These are phyloP conservation scores for Lactuca sativa DNA, from an alignment of 129 eudicot genomes.

Conservation along the genomic window DNA sequence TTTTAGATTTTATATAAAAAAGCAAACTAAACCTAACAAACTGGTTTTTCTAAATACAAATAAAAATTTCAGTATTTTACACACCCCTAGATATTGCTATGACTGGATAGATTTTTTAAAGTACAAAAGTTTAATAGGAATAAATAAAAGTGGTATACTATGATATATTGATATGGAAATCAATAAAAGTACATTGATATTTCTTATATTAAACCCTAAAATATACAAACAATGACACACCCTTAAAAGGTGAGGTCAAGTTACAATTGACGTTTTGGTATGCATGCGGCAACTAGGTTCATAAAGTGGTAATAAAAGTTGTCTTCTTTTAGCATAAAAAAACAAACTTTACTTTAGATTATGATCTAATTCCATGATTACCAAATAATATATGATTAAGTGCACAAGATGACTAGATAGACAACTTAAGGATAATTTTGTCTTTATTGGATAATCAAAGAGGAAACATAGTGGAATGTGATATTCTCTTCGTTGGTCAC, in stretches of 20 bases:
- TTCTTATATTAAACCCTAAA: neutral
- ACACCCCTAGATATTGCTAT: neutral
- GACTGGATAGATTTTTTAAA: neutral
- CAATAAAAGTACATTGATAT: neutral
- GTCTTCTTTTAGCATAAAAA: slow-evolving; percentile 32
- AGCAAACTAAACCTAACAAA: neutral
- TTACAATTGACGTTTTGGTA: slow-evolving; percentile 21
- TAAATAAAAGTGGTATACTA: neutral
- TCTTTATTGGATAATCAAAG: slow-evolving; percentile 20
- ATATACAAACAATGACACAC: slow-evolving; percentile 20
- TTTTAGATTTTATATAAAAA: neutral
- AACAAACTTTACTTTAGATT: slow-evolving; percentile 28
- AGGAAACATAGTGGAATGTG: slow-evolving; percentile 12
- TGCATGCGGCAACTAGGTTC: slow-evolving; percentile 41
- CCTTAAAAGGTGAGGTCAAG: slow-evolving; percentile 35
- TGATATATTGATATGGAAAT: neutral
- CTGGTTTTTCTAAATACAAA: neutral
- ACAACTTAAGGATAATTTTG: slow-evolving; percentile 23
- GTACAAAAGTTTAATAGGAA: neutral
- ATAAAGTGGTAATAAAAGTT: slow-evolving; percentile 20
- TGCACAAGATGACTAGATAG: slow-evolving; percentile 44
- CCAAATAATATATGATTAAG: slow-evolving; percentile 23
- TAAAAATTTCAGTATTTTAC: neutral
- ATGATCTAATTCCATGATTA: slow-evolving; percentile 22
- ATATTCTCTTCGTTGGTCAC: slow-evolving; percentile 9